Evolutionary conservation across 768 basidiomycete genomes (phyloP).

Genomic region (Tubosaeta brunneosetosa): DNA sequence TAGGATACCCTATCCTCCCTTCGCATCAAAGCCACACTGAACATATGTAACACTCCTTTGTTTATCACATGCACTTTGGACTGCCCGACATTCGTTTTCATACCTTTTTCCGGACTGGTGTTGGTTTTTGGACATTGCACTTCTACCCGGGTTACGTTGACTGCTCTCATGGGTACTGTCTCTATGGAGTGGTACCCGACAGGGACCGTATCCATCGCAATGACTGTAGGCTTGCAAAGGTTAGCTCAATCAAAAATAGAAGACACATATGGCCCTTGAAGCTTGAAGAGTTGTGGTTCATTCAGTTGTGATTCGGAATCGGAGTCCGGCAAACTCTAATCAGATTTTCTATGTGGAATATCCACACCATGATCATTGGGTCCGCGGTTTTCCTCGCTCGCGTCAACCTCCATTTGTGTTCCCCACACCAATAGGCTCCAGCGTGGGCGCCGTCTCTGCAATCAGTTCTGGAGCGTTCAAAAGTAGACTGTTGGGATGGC

Average conservation of each 20-base stretch:
- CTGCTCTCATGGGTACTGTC: too few species aligned
- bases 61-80: slow-evolving; percentile 21
- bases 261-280: too few species aligned
- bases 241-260: too few species aligned
- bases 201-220: too few species aligned
- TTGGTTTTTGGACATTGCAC: slow-evolving; percentile 25
- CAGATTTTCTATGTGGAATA: slow-evolving; percentile 1
- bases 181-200: too few species aligned
- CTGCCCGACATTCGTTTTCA: slow-evolving; percentile 20
- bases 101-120: slow-evolving; percentile 8
- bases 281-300: too few species aligned
- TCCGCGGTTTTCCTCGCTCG: background rate
- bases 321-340: background rate
- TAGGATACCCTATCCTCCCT: slow-evolving; percentile 33
- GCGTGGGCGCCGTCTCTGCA: background rate
- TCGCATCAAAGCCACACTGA: slow-evolving; percentile 18
- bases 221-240: too few species aligned
- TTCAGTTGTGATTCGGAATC: background rate
- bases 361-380: background rate
- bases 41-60: slow-evolving; percentile 34
- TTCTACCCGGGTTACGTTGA: background rate
- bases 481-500: background rate
- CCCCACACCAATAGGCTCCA: background rate
- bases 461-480: background rate
- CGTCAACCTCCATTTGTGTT: background rate